phyloP scores from a whole-genome alignment of 768 basidiomycete species.

The Hortiboletus flavorubellus region DNA sequence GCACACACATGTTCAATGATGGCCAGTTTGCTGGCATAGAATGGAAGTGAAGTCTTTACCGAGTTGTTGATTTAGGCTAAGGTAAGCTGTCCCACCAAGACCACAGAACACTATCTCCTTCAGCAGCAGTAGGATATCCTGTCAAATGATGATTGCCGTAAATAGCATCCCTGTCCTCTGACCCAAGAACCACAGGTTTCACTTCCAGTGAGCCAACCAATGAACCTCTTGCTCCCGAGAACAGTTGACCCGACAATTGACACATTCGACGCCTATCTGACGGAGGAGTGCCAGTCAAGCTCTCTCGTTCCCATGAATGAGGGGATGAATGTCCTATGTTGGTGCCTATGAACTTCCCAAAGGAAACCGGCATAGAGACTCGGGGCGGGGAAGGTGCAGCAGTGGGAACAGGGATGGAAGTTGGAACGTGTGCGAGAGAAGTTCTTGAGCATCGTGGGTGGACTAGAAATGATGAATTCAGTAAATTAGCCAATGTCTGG shows the following conservation, averaged over 20 bases:
- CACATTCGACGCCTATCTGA: slow-evolving; percentile 8
- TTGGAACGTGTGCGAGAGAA: slow-evolving; percentile 55
- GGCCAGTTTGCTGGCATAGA: not conserved
- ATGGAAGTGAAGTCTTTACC: slow-evolving; percentile 12
- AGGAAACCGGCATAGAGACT: slow-evolving; percentile 47
- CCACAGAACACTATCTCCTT: slow-evolving; percentile 33
- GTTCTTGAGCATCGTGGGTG: slow-evolving; percentile 47
- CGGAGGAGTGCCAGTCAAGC: slow-evolving; percentile 7
- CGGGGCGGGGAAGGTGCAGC: slow-evolving; percentile 47
- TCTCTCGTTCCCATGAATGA: slow-evolving; percentile 8
- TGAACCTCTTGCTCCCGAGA: slow-evolving; percentile 1
- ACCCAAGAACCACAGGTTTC: slow-evolving; percentile 8
- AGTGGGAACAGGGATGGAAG: slow-evolving; percentile 46
- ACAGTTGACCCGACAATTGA: slow-evolving; percentile 10
- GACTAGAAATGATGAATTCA: slow-evolving; percentile 33
- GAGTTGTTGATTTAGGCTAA: slow-evolving; percentile 15
- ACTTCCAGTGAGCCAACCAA: slow-evolving; percentile 15
- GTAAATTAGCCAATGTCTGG: slow-evolving; percentile 1
- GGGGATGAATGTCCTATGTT: slow-evolving; percentile 19
- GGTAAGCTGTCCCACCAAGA: slow-evolving; percentile 31
- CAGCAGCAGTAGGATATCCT: slow-evolving; percentile 29
- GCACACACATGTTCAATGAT: slow-evolving; percentile 1
- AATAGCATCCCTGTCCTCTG: slow-evolving; percentile 24
- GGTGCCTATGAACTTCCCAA: slow-evolving; percentile 40
- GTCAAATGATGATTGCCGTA: slow-evolving; percentile 16